These are phyloP conservation scores for Sporisorium iseilematis-ciliati DNA, from an alignment of 1,284 basidiomycete species.

Conservation along the genomic window DNA sequence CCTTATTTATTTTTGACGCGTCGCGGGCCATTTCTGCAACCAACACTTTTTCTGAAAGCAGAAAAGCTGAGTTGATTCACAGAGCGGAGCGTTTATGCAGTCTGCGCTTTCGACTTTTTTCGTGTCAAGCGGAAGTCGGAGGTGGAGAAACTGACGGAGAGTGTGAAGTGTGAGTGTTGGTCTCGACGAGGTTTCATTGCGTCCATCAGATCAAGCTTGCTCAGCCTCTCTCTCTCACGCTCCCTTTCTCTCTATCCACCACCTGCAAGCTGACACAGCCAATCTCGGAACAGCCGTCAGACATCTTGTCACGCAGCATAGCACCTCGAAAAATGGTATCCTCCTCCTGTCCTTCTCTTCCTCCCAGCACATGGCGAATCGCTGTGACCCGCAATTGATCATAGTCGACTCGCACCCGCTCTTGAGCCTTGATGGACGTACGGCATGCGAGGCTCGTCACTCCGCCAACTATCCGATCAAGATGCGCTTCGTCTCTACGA, in stretches of 20 bases:
- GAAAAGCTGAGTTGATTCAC: not conserved
- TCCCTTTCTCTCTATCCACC: conserved; percentile 1
- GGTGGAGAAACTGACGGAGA: conserved; percentile 9
- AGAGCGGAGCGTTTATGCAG: too few relatives aligned
- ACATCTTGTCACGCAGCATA: not conserved
- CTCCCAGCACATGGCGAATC: not conserved
- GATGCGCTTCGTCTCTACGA: conserved; percentile 40
- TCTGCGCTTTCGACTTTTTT: not conserved
- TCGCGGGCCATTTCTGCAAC: not conserved
- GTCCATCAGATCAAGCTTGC: conserved; percentile 3
- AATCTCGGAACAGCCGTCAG: not conserved
- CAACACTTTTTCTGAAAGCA: conserved; percentile 4
- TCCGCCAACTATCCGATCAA: conserved; percentile 14
- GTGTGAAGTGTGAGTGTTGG: conserved; percentile 11
- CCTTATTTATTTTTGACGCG: not conserved
- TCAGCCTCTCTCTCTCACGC: not conserved
- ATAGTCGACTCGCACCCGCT: not conserved
- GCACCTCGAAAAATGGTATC: not conserved
- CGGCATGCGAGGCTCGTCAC: conserved; percentile 20
- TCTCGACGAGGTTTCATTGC: conserved; percentile 3
- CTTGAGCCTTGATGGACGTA: not conserved
- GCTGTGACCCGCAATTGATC: not conserved
- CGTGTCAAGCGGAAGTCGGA: conserved; percentile 20
- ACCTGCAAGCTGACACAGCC: conserved; percentile 1
- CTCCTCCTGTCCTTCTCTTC: not conserved